A percentile compares a stretch with the other conserved stretches of the same genome.
phyloP scores from a whole-genome alignment of 2,329 filamentous ascomycete species.

The Microdochium trichocladiopsis region DNA sequence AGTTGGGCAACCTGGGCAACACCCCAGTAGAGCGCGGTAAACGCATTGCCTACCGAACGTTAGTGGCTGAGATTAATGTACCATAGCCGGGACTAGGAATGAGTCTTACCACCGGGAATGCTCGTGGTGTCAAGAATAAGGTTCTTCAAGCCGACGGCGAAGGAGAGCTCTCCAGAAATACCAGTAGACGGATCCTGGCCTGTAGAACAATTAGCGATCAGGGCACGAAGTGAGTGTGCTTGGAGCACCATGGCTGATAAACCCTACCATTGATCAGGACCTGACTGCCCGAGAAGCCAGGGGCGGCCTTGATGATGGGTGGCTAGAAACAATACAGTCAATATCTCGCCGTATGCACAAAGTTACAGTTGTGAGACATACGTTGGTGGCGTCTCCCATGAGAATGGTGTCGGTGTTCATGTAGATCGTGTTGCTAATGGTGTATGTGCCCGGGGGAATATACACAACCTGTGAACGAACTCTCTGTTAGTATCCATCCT shows the following conservation, averaged over 20 bases:
- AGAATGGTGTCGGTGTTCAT: constrained; percentile 37
- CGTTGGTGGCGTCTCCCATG: constrained; percentile 36
- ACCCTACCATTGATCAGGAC: constrained; percentile 24
- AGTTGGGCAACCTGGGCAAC: constrained; percentile 35
- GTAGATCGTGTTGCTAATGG: constrained; percentile 26
- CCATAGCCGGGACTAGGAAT: neutral
- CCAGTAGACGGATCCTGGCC: constrained; percentile 26
- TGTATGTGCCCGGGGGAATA: constrained; percentile 33
- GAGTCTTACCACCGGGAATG: constrained; percentile 20
- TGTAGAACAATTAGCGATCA: constrained; percentile 9
- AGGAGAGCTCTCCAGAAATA: constrained; percentile 28
- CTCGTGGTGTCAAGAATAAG: constrained; percentile 32
- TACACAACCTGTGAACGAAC: constrained; percentile 27
- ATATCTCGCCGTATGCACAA: neutral
- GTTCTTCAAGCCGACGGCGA: constrained; percentile 35
- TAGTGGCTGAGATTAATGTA: constrained; percentile 3
- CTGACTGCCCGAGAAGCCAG: constrained; percentile 22
- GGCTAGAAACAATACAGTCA: constrained; percentile 17
- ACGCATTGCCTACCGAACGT: constrained; percentile 15
- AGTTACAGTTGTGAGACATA: constrained; percentile 7
- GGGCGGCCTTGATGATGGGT: constrained; percentile 30
- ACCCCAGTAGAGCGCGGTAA: constrained; percentile 34
- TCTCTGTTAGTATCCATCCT: constrained; percentile 4
- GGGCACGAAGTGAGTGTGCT: no score
- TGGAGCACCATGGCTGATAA: no score